A percentile compares a stretch with the other conserved stretches of the same genome.
Evolutionary conservation across 768 basidiomycete species (phyloP).

Genomic region (Naematelia aurantialba): DNA sequence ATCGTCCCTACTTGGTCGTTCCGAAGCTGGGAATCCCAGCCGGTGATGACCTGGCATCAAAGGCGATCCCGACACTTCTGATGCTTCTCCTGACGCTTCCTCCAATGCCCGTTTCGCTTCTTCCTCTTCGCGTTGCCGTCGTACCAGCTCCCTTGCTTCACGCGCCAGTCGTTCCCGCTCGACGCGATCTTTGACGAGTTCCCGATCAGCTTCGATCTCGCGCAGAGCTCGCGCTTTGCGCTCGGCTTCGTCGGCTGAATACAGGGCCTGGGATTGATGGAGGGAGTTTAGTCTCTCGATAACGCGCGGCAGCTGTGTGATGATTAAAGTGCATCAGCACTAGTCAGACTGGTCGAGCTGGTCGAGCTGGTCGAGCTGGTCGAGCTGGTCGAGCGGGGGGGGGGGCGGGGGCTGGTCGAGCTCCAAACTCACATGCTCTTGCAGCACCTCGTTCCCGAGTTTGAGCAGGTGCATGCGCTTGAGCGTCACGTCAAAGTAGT

Average conservation of each 20-base stretch:
- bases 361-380: no score
- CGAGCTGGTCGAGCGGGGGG: no score
- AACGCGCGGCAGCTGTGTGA: conserved; percentile 17
- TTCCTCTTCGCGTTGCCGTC: not conserved
- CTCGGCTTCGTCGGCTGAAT: conserved; percentile 24
- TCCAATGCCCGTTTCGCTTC: not conserved
- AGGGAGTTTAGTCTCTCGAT: conserved; percentile 13
- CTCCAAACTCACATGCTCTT: conserved; percentile 31
- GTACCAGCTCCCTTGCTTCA: not conserved
- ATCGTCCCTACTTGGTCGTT: not conserved
- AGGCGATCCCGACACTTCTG: no score
- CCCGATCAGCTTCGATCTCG: conserved; percentile 38
- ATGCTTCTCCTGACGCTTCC: not conserved
- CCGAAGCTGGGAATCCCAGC: no score
- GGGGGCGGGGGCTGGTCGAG: no score
- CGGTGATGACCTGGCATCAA: no score
- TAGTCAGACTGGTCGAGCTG: no score
- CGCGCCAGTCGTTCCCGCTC: conserved; percentile 17
- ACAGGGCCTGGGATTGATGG: conserved; percentile 9
- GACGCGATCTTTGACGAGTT: conserved; percentile 26
- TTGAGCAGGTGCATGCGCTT: conserved; percentile 35
- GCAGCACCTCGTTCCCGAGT: conserved; percentile 28
- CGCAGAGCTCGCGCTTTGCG: conserved; percentile 29
- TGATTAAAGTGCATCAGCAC: not conserved
- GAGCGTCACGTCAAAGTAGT: conserved; percentile 22